Conservation (phyloP, 495 filamentous ascomycete species). For the Penicillium cosmopolitanum region DNA sequence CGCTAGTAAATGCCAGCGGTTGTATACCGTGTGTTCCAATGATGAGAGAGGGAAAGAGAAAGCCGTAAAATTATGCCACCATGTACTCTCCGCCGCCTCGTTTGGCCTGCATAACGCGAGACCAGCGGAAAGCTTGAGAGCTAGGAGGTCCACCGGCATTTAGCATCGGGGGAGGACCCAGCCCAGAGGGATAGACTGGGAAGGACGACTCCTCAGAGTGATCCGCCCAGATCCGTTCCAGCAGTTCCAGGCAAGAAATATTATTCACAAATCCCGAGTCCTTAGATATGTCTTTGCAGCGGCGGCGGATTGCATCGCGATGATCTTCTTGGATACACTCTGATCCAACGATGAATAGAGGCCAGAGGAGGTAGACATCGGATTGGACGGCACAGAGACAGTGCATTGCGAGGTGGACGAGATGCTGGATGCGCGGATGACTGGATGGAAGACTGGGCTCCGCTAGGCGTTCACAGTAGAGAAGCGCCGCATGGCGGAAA, state of each 20-base stretch:
- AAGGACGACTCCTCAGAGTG: conserved; percentile 36
- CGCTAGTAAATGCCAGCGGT: background rate
- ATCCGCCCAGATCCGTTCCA: conserved; percentile 82
- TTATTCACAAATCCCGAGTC: conserved; percentile 94
- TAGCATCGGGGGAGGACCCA: conserved; percentile 23
- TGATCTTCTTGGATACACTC: conserved; percentile 87
- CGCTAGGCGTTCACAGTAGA: conserved; percentile 89
- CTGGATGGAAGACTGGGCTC: conserved; percentile 73
- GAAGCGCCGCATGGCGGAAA: conserved; percentile 84
- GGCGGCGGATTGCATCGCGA: conserved; percentile 72
- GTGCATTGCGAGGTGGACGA: conserved; percentile 78
- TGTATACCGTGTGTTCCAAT: conserved; percentile 1
- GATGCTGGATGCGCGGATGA: conserved; percentile 79
- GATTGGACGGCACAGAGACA: conserved; percentile 79
- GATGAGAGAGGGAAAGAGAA: background rate
- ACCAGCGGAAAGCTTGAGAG: conserved; percentile 71
- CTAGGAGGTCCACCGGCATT: conserved; percentile 22
- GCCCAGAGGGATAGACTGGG: conserved; percentile 22
- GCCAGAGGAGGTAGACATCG: conserved; percentile 93
- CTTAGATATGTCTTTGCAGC: conserved; percentile 83
- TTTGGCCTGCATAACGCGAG: conserved; percentile 67
- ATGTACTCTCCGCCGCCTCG: conserved; percentile 84
- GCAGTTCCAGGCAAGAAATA: conserved; percentile 77
- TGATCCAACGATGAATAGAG: conserved; percentile 86
- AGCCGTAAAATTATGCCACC: conserved; percentile 59